Base-by-base conservation (phyloP, 768 basidiomycete species). In the Vararia minispora region DNA sequence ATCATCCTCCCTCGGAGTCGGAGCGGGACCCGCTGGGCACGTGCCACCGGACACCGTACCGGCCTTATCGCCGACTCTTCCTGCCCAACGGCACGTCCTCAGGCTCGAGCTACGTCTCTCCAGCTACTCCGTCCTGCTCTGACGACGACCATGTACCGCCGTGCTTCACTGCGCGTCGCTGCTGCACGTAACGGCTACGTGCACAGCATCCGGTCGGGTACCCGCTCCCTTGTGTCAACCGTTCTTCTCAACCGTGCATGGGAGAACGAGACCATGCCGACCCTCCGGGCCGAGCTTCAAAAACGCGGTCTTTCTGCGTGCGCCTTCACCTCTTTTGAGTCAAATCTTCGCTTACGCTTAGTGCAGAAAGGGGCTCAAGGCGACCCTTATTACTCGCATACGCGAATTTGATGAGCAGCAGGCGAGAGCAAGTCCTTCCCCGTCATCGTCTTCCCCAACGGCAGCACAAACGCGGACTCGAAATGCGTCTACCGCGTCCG, bases 301-400 rank as follows among this genome's bases (percentile, higher is more conserved):
- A 50, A 52, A 29, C 72, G 76, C 39, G 75, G 75, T 37, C 54
- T 82, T 25, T 62, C 76, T 31, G 55, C 61, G 77, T 78, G 58
- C 27, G 56, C 53, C 35, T 33, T 29, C n/a, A 14, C 37, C 34
- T 38, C 35, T 37, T 43, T 20, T 28, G 28, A 33, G 13, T 38
- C 35, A 17, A 25, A 20, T 32, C 32, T 27, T 26, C 41, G 33
- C 45, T 33, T 31, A 21, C 39, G 29, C 17, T 20, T 27, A 28
- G 34, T 33, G 14, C 46, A 81, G 79, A 18, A 68, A 60, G 44
- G 79, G 78, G 3, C 74, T 64, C 55, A 83, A 81, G 55, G 58
- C 71, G 3, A 63, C 61, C 3, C 56, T 82, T 22, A 62, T 78
- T 42, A 50, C 67, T 27, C 70, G 75, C 38, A 60, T 82, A 34